phyloP scores from a whole-genome alignment of 2,329 filamentous ascomycete species.

The Fusarium annulatum region DNA sequence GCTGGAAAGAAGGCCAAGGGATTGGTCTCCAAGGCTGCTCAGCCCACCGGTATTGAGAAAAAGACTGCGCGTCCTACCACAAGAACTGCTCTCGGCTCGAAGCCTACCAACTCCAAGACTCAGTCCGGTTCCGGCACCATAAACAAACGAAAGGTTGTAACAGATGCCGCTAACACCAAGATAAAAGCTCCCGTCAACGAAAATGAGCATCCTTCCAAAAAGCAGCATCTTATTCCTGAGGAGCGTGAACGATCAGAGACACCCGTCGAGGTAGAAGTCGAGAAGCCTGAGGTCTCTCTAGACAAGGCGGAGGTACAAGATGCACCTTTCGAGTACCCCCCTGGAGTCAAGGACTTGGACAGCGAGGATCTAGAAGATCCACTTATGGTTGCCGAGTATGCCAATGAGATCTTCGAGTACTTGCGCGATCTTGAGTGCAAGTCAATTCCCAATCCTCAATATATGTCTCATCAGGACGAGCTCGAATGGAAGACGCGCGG shows the following conservation, averaged over 20 bases:
- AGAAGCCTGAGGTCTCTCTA: constrained; percentile 11
- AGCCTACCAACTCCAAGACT: constrained; percentile 76
- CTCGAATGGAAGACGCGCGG: constrained; percentile 99
- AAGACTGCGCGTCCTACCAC: constrained; percentile 74
- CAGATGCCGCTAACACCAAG: constrained; percentile 63
- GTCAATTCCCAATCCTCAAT: constrained; percentile 85
- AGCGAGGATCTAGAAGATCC: constrained; percentile 91
- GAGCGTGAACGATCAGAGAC: constrained; percentile 53
- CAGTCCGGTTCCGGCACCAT: constrained; percentile 78
- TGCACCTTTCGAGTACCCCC: constrained; percentile 23
- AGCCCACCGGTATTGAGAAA: constrained; percentile 79
- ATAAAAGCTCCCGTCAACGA: constrained; percentile 70
- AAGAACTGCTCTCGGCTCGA: constrained; percentile 71
- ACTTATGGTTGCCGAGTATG: constrained; percentile 97
- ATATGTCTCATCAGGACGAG: constrained; percentile 95
- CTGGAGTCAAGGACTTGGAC: constrained; percentile 74
- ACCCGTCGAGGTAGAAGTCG: constrained; percentile 39
- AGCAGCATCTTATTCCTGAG: constrained; percentile 56
- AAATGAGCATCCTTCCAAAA: constrained; percentile 76
- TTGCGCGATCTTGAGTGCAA: constrained; percentile 85
- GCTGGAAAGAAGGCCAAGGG: constrained; percentile 82
- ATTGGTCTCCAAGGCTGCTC: constrained; percentile 81
- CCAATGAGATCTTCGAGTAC: constrained; percentile 97
- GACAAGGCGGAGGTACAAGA: constrained; percentile 31
- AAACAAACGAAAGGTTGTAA: constrained; percentile 74